phyloP scores from a whole-genome alignment of 768 basidiomycete species.

The Rhizopogon salebrosus region DNA sequence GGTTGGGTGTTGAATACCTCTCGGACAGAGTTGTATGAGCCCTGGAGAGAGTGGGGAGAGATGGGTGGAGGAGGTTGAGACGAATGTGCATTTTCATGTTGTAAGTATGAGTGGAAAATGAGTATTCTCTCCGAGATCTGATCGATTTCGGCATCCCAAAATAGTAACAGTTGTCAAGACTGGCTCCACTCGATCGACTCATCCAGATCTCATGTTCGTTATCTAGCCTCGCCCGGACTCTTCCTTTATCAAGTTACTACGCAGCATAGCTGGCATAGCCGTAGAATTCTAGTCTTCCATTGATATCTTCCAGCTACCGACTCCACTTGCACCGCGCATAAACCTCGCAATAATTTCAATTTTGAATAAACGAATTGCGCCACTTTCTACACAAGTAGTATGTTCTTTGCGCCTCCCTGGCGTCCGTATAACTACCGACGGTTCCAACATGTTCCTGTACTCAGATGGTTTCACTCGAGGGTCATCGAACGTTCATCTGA shows the following conservation, averaged over 20 bases:
- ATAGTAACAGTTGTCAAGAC: not conserved
- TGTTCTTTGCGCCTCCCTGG: not conserved
- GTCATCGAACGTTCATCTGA: not conserved
- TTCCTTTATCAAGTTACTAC: not conserved
- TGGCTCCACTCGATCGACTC: constrained; percentile 12
- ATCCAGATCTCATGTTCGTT: constrained; percentile 18
- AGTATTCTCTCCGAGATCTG: not conserved
- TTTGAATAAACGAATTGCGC: not conserved
- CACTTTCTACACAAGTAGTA: not conserved
- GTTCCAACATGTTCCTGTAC: not conserved
- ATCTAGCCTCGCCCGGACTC: not conserved
- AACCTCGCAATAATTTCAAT: not conserved
- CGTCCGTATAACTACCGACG: not conserved
- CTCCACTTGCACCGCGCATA: not conserved
- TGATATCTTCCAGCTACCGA: not conserved
- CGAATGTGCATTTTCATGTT: not conserved
- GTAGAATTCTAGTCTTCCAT: not conserved
- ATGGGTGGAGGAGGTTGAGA: not conserved
- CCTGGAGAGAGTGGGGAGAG: not conserved
- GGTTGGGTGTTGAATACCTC: not conserved
- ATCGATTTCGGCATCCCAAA: constrained; percentile 3
- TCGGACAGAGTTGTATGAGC: not conserved
- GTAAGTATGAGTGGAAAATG: not conserved
- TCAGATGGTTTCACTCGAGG: not conserved
- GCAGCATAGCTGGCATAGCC: not conserved